Percentiles rank a stretch among this genome's conserved stretches.
Conservation (phyloP, 2,329 filamentous ascomycete genomes). For the Sporothrix pallida region DNA sequence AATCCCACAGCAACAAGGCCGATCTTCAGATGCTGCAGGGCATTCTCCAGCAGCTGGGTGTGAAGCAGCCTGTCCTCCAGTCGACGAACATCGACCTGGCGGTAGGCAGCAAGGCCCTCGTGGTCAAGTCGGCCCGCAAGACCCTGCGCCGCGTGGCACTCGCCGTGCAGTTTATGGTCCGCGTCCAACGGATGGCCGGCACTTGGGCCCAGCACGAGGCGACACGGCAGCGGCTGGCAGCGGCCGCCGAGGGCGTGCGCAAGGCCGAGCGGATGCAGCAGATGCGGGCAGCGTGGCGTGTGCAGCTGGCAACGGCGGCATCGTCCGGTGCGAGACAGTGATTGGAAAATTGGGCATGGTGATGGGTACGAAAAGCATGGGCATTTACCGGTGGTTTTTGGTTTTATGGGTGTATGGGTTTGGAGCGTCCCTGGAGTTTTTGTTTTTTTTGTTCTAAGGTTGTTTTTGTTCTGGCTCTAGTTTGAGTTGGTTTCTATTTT, state of each 20-base stretch:
- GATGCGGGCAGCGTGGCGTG: slow-evolving; percentile 48
- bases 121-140: slow-evolving; percentile 38
- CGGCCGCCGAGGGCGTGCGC: slow-evolving; percentile 55
- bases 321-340: background rate
- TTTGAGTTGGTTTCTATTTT: background rate
- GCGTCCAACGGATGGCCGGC: slow-evolving; percentile 38
- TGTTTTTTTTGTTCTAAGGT: background rate
- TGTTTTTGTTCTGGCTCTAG: background rate
- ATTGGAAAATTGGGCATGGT: background rate
- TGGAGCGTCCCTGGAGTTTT: background rate
- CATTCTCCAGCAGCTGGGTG: slow-evolving; percentile 69
- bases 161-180: slow-evolving; percentile 59
- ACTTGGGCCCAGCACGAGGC: slow-evolving; percentile 53
- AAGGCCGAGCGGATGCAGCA: slow-evolving; percentile 52
- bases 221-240: slow-evolving; percentile 55
- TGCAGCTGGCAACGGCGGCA: slow-evolving; percentile 36
- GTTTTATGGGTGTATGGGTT: background rate
- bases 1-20: slow-evolving; percentile 76
- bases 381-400: background rate
- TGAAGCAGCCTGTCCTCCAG: slow-evolving; percentile 40
- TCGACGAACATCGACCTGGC: slow-evolving; percentile 38
- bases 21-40: slow-evolving; percentile 84
- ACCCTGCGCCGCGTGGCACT: slow-evolving; percentile 41
- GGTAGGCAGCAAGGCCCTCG: slow-evolving; percentile 49
- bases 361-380: background rate